Conservation (phyloP, 2,329 filamentous ascomycete genomes). For the Calcarisporium arbuscula region DNA sequence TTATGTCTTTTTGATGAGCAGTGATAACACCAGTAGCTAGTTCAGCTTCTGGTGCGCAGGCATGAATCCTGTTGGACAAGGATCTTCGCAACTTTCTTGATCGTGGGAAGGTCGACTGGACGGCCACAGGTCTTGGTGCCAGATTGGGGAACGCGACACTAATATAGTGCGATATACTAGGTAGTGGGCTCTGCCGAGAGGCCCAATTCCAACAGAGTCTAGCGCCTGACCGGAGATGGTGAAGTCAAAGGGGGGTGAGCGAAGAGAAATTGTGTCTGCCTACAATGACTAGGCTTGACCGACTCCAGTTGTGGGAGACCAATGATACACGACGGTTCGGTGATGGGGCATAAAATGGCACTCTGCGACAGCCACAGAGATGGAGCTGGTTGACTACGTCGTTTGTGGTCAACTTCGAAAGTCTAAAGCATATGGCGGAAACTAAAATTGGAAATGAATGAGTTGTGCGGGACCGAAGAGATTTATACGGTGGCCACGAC, state of each 20-base stretch:
- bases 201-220: conserved; percentile 27
- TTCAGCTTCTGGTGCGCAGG: no score
- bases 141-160: conserved; percentile 32
- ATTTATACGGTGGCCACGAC: conserved; percentile 22
- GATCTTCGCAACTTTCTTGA: no score
- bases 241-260: no score
- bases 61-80: no score
- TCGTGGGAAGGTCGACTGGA: no score
- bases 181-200: conserved; percentile 24
- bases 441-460: no score
- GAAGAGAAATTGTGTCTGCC: conserved; percentile 13
- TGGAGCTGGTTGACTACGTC: no score
- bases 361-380: conserved; percentile 1
- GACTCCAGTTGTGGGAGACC: not conserved
- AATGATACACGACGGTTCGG: no score
- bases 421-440: conserved; percentile 8
- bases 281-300: conserved; percentile 5
- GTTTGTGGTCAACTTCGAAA: not conserved
- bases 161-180: conserved; percentile 33
- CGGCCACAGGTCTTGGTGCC: no score
- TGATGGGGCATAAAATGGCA: no score
- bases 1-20: no score
- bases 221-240: conserved; percentile 25
- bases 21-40: no score
- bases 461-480: conserved; percentile 21